Percentiles rank a stretch among this genome's conserved stretches.
phyloP scores from a whole-genome alignment of 2,329 filamentous ascomycete species.

The Cladosporium sphaerospermum region DNA sequence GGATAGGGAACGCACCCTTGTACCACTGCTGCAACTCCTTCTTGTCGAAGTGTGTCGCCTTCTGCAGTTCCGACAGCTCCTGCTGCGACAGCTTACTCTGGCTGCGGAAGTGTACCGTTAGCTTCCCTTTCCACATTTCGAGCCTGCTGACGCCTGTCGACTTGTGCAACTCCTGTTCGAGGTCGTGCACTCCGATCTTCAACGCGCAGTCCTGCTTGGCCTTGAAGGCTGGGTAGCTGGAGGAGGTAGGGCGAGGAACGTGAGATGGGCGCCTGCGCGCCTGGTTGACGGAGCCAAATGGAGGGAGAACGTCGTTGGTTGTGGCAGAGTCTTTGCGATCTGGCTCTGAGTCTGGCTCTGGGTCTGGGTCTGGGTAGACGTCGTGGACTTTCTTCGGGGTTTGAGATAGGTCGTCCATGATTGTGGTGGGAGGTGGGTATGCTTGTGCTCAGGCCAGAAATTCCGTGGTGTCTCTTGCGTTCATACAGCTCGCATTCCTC shows the following conservation, averaged over 20 bases:
- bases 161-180: conserved; percentile 26
- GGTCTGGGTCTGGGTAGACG: conserved; percentile 18
- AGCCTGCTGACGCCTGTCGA: conserved; percentile 24
- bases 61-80: conserved; percentile 91
- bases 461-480: neutral
- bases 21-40: conserved; percentile 99
- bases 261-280: conserved; percentile 29
- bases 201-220: conserved; percentile 28
- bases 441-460: neutral
- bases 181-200: conserved; percentile 26
- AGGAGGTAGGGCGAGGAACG: conserved; percentile 27
- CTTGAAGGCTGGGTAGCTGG: conserved; percentile 28
- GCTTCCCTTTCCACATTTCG: conserved; percentile 23
- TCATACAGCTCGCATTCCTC: neutral
- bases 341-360: neutral
- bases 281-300: conserved; percentile 23
- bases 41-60: conserved; percentile 98
- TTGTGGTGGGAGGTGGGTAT: neutral
- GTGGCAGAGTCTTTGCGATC: conserved; percentile 5
- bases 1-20: conserved; percentile 65
- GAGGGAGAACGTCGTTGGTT: conserved; percentile 12
- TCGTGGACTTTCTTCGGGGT: conserved; percentile 22
- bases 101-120: conserved; percentile 47
- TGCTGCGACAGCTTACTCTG: conserved; percentile 98
- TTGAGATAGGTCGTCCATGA: conserved; percentile 20